Evolutionary conservation across 225 moss, liverwort and hornwort genomes (phyloP), one percentile per base, ranked within the genome.

Genomic region (Sphagnum contortum): DNA sequence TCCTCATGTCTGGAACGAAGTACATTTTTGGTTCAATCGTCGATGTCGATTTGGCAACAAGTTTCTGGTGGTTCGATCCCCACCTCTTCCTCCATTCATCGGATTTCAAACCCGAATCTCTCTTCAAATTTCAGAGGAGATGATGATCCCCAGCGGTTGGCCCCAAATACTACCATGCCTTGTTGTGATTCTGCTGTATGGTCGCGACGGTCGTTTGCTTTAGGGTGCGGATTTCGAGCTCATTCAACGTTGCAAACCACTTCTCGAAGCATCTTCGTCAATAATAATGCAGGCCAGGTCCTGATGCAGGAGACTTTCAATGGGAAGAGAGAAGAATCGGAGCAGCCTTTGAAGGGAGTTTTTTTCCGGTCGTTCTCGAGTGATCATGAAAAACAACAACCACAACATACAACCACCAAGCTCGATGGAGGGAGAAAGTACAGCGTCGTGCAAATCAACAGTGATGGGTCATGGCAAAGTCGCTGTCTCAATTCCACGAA

Each of bases 341-440:
- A 1, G 4, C 10, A 5, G 61, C 54, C 8, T 3, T 56, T 57
- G 74, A 57, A 4, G 69, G 66, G 4, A 49, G 67, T 29, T 29
- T 29, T 29, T 29, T 29, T 29, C 29, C 29, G 29, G 29, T 29
- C 29, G 29, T 29, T 29, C 29, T 29, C 29, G 29, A 29, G 29
- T 29, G 29, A 29, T 29, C 29, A 29, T 29, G 29, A 29, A 29
- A 29, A 29, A 29, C 29, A 29, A 29, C 29, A 29, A 29, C 29
- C 29, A 49, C 72, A 67, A 54, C 83, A 76, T 47, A 79, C 64
- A 57, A 47, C 73, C 45, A 80, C 76, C 54, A 83, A 80, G 65
- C 64, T 83, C 11, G 80, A 83, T 29, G 83, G 83, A 60, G 83
- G 83, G 52, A 12, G 72, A 70, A 83, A 80, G 67, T 83, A 83